These are phyloP conservation scores for Sporothrix mexicana DNA, from an alignment of 2,329 filamentous ascomycete species.

Conservation along the genomic window DNA sequence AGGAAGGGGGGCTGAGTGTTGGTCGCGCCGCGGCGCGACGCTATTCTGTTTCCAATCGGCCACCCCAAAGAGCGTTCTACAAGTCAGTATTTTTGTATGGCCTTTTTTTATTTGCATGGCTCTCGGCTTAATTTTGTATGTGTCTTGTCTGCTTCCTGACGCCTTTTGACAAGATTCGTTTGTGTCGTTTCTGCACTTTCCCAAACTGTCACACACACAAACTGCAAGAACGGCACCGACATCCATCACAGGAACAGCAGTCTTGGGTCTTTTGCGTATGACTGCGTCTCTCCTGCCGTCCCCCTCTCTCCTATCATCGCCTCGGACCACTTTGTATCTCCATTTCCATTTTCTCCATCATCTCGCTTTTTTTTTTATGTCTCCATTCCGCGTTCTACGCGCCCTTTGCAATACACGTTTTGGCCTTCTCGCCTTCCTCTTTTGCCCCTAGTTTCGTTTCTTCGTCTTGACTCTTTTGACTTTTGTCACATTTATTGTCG, in stretches of 20 bases:
- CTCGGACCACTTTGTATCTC: background rate
- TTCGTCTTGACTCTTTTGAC: background rate
- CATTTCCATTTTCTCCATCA: background rate
- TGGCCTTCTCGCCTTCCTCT: slow-evolving; percentile 17
- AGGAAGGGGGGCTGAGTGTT: slow-evolving; percentile 8
- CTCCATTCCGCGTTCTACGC: background rate
- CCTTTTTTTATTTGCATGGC: background rate
- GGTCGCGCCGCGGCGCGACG: slow-evolving; percentile 9
- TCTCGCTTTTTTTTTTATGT: background rate
- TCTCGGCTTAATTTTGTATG: too few relatives aligned
- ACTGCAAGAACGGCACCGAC: background rate
- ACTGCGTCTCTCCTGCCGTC: background rate
- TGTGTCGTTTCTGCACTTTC: background rate
- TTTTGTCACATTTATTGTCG: background rate
- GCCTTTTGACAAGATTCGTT: too few relatives aligned
- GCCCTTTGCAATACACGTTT: background rate
- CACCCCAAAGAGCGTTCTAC: background rate
- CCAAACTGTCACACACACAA: background rate
- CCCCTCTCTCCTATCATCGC: background rate
- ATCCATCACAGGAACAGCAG: background rate
- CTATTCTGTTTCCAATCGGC: slow-evolving; percentile 1
- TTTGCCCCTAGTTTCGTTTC: slow-evolving; percentile 6
- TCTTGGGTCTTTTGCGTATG: background rate
- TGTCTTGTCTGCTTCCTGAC: too few relatives aligned
- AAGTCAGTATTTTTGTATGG: background rate